Evolutionary conservation across 2,329 filamentous ascomycete species (phyloP), one percentile per base, ranked within the genome.

Genomic region (Xylariaceae sp.): DNA sequence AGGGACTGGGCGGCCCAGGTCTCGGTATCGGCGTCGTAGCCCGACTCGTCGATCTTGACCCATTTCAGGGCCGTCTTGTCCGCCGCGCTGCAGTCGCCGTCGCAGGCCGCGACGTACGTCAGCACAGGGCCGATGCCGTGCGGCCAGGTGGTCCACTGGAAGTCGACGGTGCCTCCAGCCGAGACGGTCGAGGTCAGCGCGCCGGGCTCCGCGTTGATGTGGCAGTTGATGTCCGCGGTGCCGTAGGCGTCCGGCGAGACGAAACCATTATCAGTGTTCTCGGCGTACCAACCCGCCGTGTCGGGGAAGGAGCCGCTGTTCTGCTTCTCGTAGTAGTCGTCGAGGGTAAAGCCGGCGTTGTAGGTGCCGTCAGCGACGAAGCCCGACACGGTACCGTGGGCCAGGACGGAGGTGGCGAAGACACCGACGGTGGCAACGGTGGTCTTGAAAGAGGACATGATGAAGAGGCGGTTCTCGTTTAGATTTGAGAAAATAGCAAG

Each of bases 261-360:
- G 45, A 67, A 67, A 36, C 69, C 67, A 47, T 65, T 64, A 43
- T 60, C 61, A 31, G 52, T 50, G 46, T 60, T 47, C 48, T 59
- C 56, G 12, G 59, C 55, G 19, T 54, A 58, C 57, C 58, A 50
- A n/a, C 41, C 37, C 4, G 28, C 33, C 19, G 45, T 45, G 6
- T 31, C 29, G 19, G 43, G 41, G 17, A 37, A 15, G 4, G 29
- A 31, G 4, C 39, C 35, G 13, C 37, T 41, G 15, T 47, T 47
- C 2, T 16, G 1, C 11, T 42, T 24, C 2, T 28, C n/a, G 15
- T 44, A 48, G 31, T 50, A 48, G 31, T 48, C 45, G 11, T 40
- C 34, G 19, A 48, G 43, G 2, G 43, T 19, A 36, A 46, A 48
- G 15, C 45, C 48, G 12, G 42, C 43, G 34, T 48, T 50, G 38